These are phyloP conservation scores for Lentinula lateritia DNA, from an alignment of 768 basidiomycete species.

Conservation along the genomic window DNA sequence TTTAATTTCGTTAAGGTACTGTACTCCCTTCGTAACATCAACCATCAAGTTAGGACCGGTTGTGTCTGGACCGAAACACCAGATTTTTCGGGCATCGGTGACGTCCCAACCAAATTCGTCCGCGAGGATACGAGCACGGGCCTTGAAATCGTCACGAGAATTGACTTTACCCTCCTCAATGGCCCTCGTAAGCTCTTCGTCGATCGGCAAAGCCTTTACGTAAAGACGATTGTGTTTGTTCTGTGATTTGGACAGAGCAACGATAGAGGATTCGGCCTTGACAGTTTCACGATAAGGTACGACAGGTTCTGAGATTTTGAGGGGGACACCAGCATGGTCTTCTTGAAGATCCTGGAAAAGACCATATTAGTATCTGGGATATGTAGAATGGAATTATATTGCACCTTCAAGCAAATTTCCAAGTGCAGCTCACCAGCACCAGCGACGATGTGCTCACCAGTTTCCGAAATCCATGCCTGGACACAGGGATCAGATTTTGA, in stretches of 20 bases:
- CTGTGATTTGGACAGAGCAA: constrained; percentile 97
- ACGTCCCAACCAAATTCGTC: constrained; percentile 99
- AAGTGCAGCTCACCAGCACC: constrained; percentile 99
- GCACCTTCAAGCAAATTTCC: constrained; percentile 97
- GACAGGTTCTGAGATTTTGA: constrained; percentile 97
- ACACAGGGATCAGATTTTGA: constrained; percentile 99
- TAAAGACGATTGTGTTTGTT: constrained; percentile 99
- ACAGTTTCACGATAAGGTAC: constrained; percentile 98
- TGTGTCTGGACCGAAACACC: constrained; percentile 99
- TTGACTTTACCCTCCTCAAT: constrained; percentile 84
- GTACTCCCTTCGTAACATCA: constrained; percentile 98
- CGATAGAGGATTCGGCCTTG: constrained; percentile 90
- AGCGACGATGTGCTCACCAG: constrained; percentile 97
- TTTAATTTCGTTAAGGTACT: constrained; percentile 99
- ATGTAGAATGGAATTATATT: constrained; percentile 5
- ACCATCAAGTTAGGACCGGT: constrained; percentile 95
- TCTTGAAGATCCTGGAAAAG: constrained; percentile 86
- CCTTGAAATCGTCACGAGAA: constrained; percentile 96
- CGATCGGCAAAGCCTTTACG: constrained; percentile 87
- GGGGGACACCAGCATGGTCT: constrained; percentile 98
- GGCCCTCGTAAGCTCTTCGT: constrained; percentile 89
- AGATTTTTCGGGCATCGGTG: constrained; percentile 98
- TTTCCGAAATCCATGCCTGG: constrained; percentile 87
- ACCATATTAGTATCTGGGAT: constrained; percentile 5
- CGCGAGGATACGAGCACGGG: constrained; percentile 90